Conservation (phyloP, 2,329 filamentous ascomycete species). For the Neophaeococcomyces aloes region DNA sequence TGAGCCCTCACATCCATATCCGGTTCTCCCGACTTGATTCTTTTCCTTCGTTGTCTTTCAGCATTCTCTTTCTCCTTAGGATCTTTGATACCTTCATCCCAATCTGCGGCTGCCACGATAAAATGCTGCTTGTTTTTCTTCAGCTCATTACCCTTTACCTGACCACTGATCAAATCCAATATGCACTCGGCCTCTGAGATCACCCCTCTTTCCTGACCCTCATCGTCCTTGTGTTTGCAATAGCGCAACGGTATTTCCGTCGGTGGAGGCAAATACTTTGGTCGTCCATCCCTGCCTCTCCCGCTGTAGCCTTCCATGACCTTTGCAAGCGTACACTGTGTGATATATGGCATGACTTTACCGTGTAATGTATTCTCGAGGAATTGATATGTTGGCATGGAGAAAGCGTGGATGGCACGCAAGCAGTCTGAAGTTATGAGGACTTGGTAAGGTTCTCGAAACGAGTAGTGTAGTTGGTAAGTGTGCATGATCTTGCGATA, state of each 20-base stretch:
- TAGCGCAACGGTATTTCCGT: constrained; percentile 36
- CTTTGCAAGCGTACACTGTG: constrained; percentile 48
- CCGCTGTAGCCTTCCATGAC: constrained; percentile 24
- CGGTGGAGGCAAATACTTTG: constrained; percentile 35
- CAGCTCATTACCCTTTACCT: constrained; percentile 24
- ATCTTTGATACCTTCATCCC: constrained; percentile 19
- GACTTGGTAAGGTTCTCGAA: constrained; percentile 90
- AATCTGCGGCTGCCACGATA: constrained; percentile 36
- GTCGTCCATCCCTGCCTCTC: constrained; percentile 27
- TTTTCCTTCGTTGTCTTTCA: constrained; percentile 25
- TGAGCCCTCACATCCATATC: constrained; percentile 29
- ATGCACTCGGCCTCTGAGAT: constrained; percentile 30
- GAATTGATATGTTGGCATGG: constrained; percentile 73
- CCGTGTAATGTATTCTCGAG: constrained; percentile 78
- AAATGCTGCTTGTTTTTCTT: constrained; percentile 40
- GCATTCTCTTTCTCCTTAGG: constrained; percentile 13
- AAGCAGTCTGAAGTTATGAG: constrained; percentile 81
- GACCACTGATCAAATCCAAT: constrained; percentile 31
- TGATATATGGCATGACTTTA: constrained; percentile 75
- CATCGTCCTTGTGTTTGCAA: constrained; percentile 38
- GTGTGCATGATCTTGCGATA: constrained; percentile 90
- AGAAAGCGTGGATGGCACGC: constrained; percentile 67
- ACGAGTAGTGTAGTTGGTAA: constrained; percentile 77
- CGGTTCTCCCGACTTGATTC: constrained; percentile 22
- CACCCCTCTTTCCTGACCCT: constrained; percentile 22